phyloP scores from a whole-genome alignment of 169 alveolate genomes.

The Cryptosporidium sp. region DNA sequence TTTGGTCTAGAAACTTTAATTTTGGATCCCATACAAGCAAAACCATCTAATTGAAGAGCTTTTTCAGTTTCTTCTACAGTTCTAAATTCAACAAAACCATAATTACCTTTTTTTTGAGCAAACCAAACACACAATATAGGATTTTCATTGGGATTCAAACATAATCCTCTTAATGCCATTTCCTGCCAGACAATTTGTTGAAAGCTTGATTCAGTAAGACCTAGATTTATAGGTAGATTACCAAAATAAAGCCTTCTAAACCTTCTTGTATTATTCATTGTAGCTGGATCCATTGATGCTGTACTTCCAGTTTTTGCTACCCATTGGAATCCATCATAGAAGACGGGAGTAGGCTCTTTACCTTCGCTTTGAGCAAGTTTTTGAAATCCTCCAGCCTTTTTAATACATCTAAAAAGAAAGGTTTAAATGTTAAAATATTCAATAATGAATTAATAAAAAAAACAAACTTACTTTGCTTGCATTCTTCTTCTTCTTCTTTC shows the following conservation, averaged over 20 bases:
- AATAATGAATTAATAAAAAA: neutral
- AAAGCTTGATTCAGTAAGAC: slow-evolving; percentile 89
- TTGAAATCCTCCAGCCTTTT: slow-evolving; percentile 91
- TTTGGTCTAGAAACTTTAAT: slow-evolving; percentile 92
- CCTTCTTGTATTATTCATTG: slow-evolving; percentile 90
- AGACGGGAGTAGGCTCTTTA: slow-evolving; percentile 90
- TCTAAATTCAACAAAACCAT: slow-evolving; percentile 92
- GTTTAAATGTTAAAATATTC: neutral
- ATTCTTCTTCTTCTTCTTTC: slow-evolving; percentile 78
- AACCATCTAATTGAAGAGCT: slow-evolving; percentile 91
- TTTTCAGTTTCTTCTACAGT: slow-evolving; percentile 92
- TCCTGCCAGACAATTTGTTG: slow-evolving; percentile 91
- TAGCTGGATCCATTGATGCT: slow-evolving; percentile 86
- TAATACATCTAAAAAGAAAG: slow-evolving; percentile 79
- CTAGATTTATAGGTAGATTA: slow-evolving; percentile 88
- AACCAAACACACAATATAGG: slow-evolving; percentile 93
- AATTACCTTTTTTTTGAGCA: slow-evolving; percentile 92
- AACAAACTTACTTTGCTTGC: slow-evolving; percentile 80
- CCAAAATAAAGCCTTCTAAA: slow-evolving; percentile 90
- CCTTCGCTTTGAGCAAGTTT: slow-evolving; percentile 92
- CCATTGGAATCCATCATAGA: slow-evolving; percentile 95
- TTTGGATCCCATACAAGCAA: slow-evolving; percentile 90
- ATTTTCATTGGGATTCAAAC: slow-evolving; percentile 88
- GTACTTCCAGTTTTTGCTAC: slow-evolving; percentile 90
- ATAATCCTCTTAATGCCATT: slow-evolving; percentile 87